Percentiles rank a stretch among this genome's conserved stretches.
Evolutionary conservation across 176 grass and related monocot species (phyloP).

Genomic region (sorghum (Sorghum bicolor)): Sorghum_bicolor_NCBIv3 NC_012875.2:56324501-56325000

Average conservation of each 20-base stretch:
- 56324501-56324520: conserved; percentile 84
- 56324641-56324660: conserved; percentile 82
- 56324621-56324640: conserved; percentile 50
- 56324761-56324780: conserved; percentile 85
- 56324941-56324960: conserved; percentile 82
- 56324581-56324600: conserved; percentile 78
- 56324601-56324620: conserved; percentile 50
- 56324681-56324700: conserved; percentile 52
- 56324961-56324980: conserved; percentile 80
- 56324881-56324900: conserved; percentile 78
- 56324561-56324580: conserved; percentile 79
- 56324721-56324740: conserved; percentile 89
- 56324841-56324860: conserved; percentile 65
- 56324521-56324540: conserved; percentile 84
- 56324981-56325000: conserved; percentile 86
- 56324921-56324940: conserved; percentile 70
- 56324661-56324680: conserved; percentile 59
- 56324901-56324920: conserved; percentile 81
- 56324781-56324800: conserved; percentile 78
- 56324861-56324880: conserved; percentile 69
- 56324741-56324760: conserved; percentile 83
- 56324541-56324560: conserved; percentile 89
- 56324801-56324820: conserved; percentile 54
- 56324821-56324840: conserved; percentile 75
- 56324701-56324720: conserved; percentile 46